Percentiles rank a stretch among this genome's conserved stretches.
Conservation (phyloP, 208 protist genomes). For the Lotmaria passim region DNA sequence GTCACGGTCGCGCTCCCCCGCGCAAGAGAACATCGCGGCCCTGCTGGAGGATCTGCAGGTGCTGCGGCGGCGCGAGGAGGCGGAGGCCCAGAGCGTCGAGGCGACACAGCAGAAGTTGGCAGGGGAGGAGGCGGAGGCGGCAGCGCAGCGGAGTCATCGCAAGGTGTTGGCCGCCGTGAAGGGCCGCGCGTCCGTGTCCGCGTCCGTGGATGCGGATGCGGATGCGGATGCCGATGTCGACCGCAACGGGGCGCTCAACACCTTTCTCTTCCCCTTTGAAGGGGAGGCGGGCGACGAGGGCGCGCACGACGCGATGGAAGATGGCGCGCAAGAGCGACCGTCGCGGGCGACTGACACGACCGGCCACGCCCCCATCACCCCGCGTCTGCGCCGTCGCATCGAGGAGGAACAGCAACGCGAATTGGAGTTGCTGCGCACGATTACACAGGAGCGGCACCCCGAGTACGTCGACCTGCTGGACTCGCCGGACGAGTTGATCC, state of each 20-base stretch:
- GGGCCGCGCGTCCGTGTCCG: not conserved
- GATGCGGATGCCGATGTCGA: conserved; percentile 4
- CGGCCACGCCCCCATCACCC: conserved; percentile 50
- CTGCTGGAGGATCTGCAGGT: conserved; percentile 28
- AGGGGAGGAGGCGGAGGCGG: conserved; percentile 13
- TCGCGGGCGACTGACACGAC: conserved; percentile 37
- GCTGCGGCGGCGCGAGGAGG: conserved; percentile 22
- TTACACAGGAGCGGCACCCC: conserved; percentile 19
- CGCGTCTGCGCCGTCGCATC: conserved; percentile 37
- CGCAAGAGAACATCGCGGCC: conserved; percentile 7
- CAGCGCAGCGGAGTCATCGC: conserved; percentile 9
- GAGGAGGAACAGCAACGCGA: conserved; percentile 41
- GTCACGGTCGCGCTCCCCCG: not conserved
- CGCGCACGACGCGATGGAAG: conserved; percentile 9
- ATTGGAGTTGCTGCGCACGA: conserved; percentile 36
- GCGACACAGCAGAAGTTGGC: not conserved
- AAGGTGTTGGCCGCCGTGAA: conserved; percentile 6
- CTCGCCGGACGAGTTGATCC: conserved; percentile 17
- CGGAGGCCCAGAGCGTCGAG: not conserved
- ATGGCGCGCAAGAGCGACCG: not conserved
- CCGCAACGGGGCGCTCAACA: not conserved
- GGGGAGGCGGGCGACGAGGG: not conserved
- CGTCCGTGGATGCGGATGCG: not conserved
- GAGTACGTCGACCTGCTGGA: conserved; percentile 25
- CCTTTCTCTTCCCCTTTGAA: conserved; percentile 3